Base-by-base conservation (phyloP, 306 rosid species). In the Vigna trinervia region DNA sequence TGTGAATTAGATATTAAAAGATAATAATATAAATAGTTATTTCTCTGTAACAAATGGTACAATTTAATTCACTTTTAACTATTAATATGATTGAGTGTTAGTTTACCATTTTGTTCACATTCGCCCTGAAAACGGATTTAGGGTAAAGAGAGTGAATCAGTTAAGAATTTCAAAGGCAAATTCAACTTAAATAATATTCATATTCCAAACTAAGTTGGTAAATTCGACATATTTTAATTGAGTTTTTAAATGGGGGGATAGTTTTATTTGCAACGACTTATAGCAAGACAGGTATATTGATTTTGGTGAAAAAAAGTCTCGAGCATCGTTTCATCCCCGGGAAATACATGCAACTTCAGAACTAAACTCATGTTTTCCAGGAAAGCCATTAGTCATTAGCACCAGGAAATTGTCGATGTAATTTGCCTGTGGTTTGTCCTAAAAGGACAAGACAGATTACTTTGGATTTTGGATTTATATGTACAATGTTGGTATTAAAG, bases 401-500 rank as follows among this genome's bases (percentile, higher is more conserved):
- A 46, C 48, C 61, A 23, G n/a, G 57, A 61, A 62, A 77, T 17
- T 62, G 76, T 54, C 54, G 28, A 30, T n/a, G 47, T 61, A n/a
- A 39, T 38, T 57, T 57, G 68, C 10, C 14, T 13, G 26, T 2
- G 15, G 67, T 53, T 34, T 22, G 53, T 58, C 36, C 77, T 60
- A 50, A 52, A 26, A 60, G 15, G 28, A 69, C 12, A 60, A 20
- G 13, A 74, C 6, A 53, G 46, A 69, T 36, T 41, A 9, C 28
- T 2, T 26, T 26, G 28, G 28, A n/a, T 12, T 54, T 19, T 60
- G 41, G 17, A 58, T 61, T 59, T 52, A 12, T 74, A 73, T 87
- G 69, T 75, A 81, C 89, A 71, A 20, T 0, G 76, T 54, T 83
- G 38, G 47, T 0, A 76, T 54, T 83, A 46, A 60, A 45, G 41